Evolutionary conservation across 2,329 filamentous ascomycete species (phyloP).

Genomic region (Apiospora malaysiana): DNA sequence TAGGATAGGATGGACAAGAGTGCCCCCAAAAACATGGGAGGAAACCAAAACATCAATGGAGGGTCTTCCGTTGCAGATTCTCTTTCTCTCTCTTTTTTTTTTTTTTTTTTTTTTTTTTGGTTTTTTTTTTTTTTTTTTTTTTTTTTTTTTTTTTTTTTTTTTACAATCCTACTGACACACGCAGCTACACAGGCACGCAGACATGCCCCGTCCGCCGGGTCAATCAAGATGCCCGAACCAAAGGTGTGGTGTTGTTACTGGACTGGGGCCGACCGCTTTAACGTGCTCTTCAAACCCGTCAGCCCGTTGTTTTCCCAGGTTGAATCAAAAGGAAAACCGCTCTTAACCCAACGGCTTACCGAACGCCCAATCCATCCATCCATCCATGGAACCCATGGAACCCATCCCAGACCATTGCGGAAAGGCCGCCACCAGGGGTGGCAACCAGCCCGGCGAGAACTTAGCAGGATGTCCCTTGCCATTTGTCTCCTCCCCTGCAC

Average conservation of each 20-base stretch:
- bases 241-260: neutral
- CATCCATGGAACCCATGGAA: neutral
- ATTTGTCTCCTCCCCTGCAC: neutral
- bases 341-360: neutral
- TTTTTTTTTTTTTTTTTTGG: no score
- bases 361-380: neutral
- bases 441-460: neutral
- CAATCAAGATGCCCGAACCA: neutral
- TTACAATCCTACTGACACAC: neutral
- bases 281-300: neutral
- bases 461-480: neutral
- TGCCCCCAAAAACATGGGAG: neutral
- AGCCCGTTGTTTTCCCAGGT: neutral
- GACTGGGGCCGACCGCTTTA: neutral
- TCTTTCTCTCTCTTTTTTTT: neutral
- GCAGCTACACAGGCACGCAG: no score
- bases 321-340: neutral
- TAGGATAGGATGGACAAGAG: neutral
- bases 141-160: no score
- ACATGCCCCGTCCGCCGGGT: neutral
- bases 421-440: neutral
- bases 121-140: no score
- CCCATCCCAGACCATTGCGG: neutral
- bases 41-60: neutral
- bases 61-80: slow-evolving; percentile 5